phyloP scores from a whole-genome alignment of 2,329 filamentous ascomycete genomes.

The Phyllosticta citriasiana region DNA sequence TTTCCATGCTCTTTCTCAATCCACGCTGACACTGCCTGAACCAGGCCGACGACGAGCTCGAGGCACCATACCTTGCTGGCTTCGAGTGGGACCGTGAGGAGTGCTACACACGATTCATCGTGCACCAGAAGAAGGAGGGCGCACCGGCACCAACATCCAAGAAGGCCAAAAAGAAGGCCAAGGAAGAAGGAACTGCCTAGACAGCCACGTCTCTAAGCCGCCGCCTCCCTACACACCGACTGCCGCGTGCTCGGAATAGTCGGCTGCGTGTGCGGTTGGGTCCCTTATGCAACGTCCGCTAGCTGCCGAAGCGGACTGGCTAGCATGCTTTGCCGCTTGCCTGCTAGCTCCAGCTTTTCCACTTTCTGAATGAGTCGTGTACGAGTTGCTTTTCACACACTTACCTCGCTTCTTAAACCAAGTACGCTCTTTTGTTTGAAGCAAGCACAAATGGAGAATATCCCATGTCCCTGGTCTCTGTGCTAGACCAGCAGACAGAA shows the following conservation, averaged over 20 bases:
- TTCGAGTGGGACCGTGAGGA: slow-evolving; percentile 97
- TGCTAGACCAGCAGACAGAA: not conserved
- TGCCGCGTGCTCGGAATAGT: not conserved
- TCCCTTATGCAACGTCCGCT: not conserved
- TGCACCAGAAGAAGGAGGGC: slow-evolving; percentile 70
- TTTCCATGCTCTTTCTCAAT: slow-evolving; percentile 8
- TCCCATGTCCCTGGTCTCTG: not conserved
- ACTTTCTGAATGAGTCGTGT: not conserved
- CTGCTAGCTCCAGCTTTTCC: not conserved
- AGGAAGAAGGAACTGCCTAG: slow-evolving; percentile 16
- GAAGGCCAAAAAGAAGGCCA: slow-evolving; percentile 29
- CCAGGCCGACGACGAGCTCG: slow-evolving; percentile 84
- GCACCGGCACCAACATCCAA: slow-evolving; percentile 28
- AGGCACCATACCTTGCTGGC: slow-evolving; percentile 75
- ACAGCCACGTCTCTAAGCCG: not conserved
- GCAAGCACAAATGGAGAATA: not conserved
- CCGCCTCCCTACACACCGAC: not conserved
- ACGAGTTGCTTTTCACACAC: not conserved
- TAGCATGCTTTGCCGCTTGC: not conserved
- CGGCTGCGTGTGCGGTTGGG: not conserved
- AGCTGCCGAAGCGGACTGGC: not conserved
- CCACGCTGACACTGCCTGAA: not conserved
- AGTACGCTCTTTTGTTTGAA: not conserved
- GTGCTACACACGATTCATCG: slow-evolving; percentile 76
- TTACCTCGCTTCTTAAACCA: not conserved